Evolutionary conservation across 179 eudicot species (phyloP).

Genomic region (Beta macrorhiza): DNA sequence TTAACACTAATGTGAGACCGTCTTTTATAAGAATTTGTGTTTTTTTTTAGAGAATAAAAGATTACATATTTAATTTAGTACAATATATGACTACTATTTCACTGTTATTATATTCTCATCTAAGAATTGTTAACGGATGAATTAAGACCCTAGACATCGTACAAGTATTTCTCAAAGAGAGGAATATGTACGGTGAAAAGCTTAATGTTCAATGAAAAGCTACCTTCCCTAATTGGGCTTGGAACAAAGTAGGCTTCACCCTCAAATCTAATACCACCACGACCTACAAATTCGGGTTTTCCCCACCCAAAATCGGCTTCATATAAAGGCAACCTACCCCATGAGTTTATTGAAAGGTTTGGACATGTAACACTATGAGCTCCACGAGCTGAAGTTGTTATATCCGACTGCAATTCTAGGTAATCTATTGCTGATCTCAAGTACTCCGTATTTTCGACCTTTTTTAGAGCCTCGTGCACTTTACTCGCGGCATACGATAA

Average conservation of each 20-base stretch:
- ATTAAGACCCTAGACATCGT: slow-evolving; percentile 18
- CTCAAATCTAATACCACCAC: slow-evolving; percentile 36
- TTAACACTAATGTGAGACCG: no score
- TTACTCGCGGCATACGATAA: slow-evolving; percentile 30
- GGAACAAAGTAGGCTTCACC: slow-evolving; percentile 38
- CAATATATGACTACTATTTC: no score
- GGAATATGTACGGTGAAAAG: slow-evolving; percentile 40
- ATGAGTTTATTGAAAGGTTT: slow-evolving; percentile 43
- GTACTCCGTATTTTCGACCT: slow-evolving; percentile 39
- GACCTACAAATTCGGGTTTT: slow-evolving; percentile 45
- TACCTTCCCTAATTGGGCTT: slow-evolving; percentile 35
- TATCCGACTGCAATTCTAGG: slow-evolving; percentile 39
- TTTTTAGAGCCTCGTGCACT: slow-evolving; percentile 32
- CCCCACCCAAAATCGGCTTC: slow-evolving; percentile 67
- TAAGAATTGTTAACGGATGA: no score
- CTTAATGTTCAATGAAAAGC: slow-evolving; percentile 31
- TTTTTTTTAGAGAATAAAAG: no score
- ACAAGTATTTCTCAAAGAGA: slow-evolving; percentile 37
- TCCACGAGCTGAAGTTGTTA: slow-evolving; percentile 31
- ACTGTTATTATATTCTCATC: no score
- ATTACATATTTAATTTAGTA: no score
- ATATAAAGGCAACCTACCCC: slow-evolving; percentile 43
- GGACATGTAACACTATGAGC: slow-evolving; percentile 37
- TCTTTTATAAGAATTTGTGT: no score
- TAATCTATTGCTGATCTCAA: slow-evolving; percentile 51